A percentile compares a stretch with the other conserved stretches of the same genome.
Conservation (phyloP, 116 monocot genomes). For the Phalaenopsis hybrid region DNA sequence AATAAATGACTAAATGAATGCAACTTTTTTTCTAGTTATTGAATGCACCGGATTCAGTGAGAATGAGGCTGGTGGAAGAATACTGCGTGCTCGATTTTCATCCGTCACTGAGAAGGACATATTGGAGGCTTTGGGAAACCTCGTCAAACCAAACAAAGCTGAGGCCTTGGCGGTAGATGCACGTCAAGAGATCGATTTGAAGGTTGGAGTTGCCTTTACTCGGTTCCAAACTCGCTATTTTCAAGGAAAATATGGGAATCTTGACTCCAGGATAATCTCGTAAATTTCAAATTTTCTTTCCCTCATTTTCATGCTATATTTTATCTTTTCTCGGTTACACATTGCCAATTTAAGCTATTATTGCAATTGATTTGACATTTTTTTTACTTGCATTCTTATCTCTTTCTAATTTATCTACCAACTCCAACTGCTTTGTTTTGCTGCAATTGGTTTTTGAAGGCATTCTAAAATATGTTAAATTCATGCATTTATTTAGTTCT, state of each 20-base stretch:
- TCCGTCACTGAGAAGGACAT: slow-evolving; percentile 95
- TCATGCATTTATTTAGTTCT: slow-evolving; percentile 6
- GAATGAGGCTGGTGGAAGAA: slow-evolving; percentile 41
- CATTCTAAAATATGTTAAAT: no score
- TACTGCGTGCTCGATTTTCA: slow-evolving; percentile 85
- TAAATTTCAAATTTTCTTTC: slow-evolving; percentile 15
- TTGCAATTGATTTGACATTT: no score
- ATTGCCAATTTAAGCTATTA: not conserved
- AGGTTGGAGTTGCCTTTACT: slow-evolving; percentile 96
- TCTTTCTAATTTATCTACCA: no score
- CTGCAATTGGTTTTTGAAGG: no score
- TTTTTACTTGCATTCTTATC: no score
- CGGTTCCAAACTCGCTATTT: slow-evolving; percentile 95
- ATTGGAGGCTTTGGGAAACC: slow-evolving; percentile 71
- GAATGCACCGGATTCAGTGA: slow-evolving; percentile 73
- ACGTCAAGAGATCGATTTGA: slow-evolving; percentile 96
- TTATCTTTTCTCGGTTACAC: not conserved
- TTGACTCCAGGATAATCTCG: slow-evolving; percentile 96
- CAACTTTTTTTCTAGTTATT: slow-evolving; percentile 49
- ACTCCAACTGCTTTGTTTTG: no score
- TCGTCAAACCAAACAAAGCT: slow-evolving; percentile 75
- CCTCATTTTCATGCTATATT: not conserved
- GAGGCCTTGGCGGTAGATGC: slow-evolving; percentile 94
- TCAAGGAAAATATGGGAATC: slow-evolving; percentile 97
- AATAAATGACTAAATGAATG: not conserved